Evolutionary conservation across 2,329 filamentous ascomycete genomes (phyloP).

Genomic region (Mycosphaerella sp.): DNA sequence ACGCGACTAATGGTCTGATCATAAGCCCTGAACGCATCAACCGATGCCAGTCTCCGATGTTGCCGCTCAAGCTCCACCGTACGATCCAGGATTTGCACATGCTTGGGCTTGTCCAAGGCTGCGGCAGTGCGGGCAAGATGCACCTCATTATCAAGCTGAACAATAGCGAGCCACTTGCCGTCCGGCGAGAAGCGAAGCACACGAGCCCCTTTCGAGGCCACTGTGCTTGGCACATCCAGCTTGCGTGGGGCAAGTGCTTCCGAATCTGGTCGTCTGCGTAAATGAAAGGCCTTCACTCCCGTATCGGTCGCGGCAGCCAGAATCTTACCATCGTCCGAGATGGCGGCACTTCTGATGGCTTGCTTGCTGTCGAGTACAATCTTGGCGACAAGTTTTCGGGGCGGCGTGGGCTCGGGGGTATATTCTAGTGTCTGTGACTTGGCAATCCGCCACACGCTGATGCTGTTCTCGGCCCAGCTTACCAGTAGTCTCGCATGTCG

Average conservation of each 20-base stretch:
- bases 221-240: conserved; percentile 54
- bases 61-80: conserved; percentile 37
- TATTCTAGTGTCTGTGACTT: conserved; percentile 38
- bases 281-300: conserved; percentile 30
- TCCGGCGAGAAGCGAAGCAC: conserved; percentile 64
- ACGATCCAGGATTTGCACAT: conserved; percentile 35
- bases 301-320: conserved; percentile 48
- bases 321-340: conserved; percentile 73
- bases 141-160: conserved; percentile 42
- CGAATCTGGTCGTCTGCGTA: conserved; percentile 21
- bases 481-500: conserved; percentile 67
- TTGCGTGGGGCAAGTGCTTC: conserved; percentile 59
- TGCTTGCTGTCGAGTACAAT: conserved; percentile 44
- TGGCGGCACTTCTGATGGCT: conserved; percentile 69
- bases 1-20: conserved; percentile 66
- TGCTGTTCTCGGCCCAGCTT: conserved; percentile 86
- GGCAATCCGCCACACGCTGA: conserved; percentile 70
- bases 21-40: conserved; percentile 57
- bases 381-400: conserved; percentile 32
- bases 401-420: conserved; percentile 17
- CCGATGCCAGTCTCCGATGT: conserved; percentile 17
- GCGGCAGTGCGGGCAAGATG: conserved; percentile 43
- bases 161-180: conserved; percentile 60
- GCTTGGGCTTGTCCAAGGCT: conserved; percentile 37
- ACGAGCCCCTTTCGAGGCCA: conserved; percentile 60